Evolutionary conservation across 345 rosid genomes (phyloP).

Genomic region (Conringia planisiliqua): DNA sequence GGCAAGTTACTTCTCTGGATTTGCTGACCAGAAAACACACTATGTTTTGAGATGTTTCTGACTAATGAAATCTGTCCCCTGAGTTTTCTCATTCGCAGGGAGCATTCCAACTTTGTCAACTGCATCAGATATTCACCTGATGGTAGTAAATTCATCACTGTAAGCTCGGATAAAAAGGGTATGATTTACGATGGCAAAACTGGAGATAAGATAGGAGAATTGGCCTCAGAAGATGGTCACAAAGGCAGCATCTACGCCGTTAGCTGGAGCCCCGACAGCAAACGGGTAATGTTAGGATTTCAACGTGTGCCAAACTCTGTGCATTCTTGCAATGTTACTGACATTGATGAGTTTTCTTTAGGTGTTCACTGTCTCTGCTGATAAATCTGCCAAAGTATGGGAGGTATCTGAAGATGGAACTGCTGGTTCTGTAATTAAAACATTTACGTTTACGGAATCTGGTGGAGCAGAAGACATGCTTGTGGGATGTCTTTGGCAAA

Average conservation of each 20-base stretch:
- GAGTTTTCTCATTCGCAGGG: slow-evolving; percentile 43
- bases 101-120: slow-evolving; percentile 88
- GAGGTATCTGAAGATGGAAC: slow-evolving; percentile 59
- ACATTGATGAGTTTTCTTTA: slow-evolving; percentile 19
- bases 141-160: slow-evolving; percentile 84
- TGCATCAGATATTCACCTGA: slow-evolving; percentile 90
- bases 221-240: slow-evolving; percentile 74
- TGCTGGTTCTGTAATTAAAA: slow-evolving; percentile 45
- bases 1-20: slow-evolving; percentile 35
- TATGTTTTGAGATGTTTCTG: neutral
- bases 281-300: slow-evolving; percentile 53
- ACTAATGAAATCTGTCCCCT: slow-evolving; percentile 9
- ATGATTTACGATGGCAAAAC: slow-evolving; percentile 74
- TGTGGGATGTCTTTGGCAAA: slow-evolving; percentile 84
- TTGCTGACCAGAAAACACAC: neutral
- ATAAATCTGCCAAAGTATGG: slow-evolving; percentile 79
- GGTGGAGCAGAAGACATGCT: slow-evolving; percentile 72
- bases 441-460: slow-evolving; percentile 45
- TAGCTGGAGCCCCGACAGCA: slow-evolving; percentile 92
- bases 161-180: slow-evolving; percentile 91
- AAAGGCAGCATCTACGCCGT: slow-evolving; percentile 87
- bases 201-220: slow-evolving; percentile 70
- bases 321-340: neutral
- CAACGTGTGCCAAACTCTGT: neutral
- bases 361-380: slow-evolving; percentile 78